Conservation (phyloP, 129 eudicot species). For the Artemisia tridentata region DNA sequence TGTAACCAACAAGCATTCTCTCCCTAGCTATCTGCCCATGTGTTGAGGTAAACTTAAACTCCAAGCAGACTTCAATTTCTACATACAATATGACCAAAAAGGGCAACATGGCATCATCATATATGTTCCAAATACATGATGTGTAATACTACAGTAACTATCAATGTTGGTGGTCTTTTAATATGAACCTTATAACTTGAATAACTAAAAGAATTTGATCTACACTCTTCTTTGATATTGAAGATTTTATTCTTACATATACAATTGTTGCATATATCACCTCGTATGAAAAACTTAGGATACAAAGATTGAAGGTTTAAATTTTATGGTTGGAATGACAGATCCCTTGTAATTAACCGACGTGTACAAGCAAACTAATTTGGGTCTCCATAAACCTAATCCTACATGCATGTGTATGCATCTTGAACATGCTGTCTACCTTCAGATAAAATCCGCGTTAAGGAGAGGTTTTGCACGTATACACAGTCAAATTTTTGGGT, state of each 20-base stretch:
- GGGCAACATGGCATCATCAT: slow-evolving; percentile 18
- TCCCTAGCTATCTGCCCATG: slow-evolving; percentile 25
- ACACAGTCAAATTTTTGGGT: too few species aligned
- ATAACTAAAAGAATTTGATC: background rate
- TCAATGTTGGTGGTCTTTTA: background rate
- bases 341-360: background rate
- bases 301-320: background rate
- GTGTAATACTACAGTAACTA: background rate
- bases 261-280: background rate
- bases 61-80: slow-evolving; percentile 26
- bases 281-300: background rate
- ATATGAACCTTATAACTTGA: background rate
- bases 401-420: too few species aligned
- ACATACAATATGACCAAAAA: slow-evolving; percentile 14
- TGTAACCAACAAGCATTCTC: slow-evolving; percentile 20
- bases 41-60: slow-evolving; percentile 25
- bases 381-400: too few species aligned
- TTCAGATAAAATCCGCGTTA: too few species aligned
- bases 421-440: too few species aligned
- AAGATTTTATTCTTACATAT: background rate
- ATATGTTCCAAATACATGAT: background rate
- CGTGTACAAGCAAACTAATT: too few species aligned
- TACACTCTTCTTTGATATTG: background rate
- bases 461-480: too few species aligned
- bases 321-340: background rate